Evolutionary conservation across 108 stramenopile genomes (phyloP).

Genomic region (Nannochloropsis gaditana): DNA sequence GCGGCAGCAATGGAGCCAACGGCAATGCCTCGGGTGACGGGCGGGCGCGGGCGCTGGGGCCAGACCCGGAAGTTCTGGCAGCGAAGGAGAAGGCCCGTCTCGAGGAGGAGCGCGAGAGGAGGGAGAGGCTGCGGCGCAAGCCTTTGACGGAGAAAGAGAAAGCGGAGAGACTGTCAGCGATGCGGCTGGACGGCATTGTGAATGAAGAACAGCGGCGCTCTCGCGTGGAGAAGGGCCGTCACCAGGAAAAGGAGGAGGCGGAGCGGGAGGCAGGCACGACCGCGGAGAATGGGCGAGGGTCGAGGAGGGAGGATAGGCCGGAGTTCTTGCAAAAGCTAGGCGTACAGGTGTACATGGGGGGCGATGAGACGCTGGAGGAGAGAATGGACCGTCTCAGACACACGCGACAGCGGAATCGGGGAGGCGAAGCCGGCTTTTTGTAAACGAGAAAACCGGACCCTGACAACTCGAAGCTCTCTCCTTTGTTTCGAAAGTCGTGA

Average conservation of each 20-base stretch:
- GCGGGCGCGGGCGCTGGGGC: background rate
- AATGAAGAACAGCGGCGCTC: conserved; percentile 11
- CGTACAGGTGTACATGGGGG: conserved; percentile 17
- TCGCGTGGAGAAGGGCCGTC: background rate
- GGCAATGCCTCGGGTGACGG: background rate
- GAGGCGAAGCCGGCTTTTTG: background rate
- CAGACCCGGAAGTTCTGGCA: conserved; percentile 1
- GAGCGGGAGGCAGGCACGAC: background rate
- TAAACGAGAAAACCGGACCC: background rate
- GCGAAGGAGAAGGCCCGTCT: background rate
- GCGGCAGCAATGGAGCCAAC: background rate
- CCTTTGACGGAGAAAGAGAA: background rate
- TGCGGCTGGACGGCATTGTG: background rate
- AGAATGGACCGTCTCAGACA: background rate
- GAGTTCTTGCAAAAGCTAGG: background rate
- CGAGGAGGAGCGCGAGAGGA: background rate
- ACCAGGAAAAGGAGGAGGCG: background rate
- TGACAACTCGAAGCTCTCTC: no score
- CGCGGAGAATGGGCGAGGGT: background rate
- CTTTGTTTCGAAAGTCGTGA: no score
- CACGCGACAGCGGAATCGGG: conserved; percentile 15
- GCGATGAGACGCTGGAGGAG: background rate
- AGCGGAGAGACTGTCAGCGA: background rate
- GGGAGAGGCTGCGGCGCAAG: background rate
- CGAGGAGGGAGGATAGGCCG: background rate